Evolutionary conservation across 768 basidiomycete genomes (phyloP), one percentile per base, ranked within the genome.

Genomic region (Termitomyces sp.): DNA sequence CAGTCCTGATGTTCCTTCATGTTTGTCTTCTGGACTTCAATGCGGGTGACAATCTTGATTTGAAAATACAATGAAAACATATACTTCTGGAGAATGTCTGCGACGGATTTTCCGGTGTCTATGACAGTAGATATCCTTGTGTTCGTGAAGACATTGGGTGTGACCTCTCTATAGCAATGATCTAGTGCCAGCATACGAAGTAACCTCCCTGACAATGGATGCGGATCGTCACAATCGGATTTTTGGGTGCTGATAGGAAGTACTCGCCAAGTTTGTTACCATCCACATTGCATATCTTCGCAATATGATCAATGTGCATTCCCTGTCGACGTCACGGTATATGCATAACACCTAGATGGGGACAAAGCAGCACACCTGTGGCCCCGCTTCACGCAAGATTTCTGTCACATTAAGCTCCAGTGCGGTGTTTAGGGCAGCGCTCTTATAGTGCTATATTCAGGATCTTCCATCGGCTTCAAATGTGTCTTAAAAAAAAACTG

Each of bases 81-180:
- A 12, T 8, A 36, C 73, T 65, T 60, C 7, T 61, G 55, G 10
- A 68, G 46, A 4, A 75, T 50, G 2, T 74, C 72, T 18, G 62
- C 59, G 7, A 68, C 65, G 1, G 67, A 61, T 59, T 74, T 74
- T 5, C 66, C 64, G 2, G 67, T 72, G 50, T 33, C 71, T 14
- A 76, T 53, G 28, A 69, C 49, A 13, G 66, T 67, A 1, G 72
- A 72, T 44, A 78, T 67, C 12, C 75, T 70, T 6, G 71, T 77
- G 63, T 74, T 70, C 5, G 71, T 61, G 57, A 73, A 77, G 0
- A 75, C 71, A 62, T 76, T 70, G 0, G 73, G n/a, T n/a, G 50
- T 58, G 2, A 75, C 63, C 64, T 79, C 77, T 9, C n/a, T n/a
- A n/a, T n/a, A n/a, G n/a, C n/a, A n/a, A 40, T 77, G 73, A 54